Base-by-base conservation (phyloP, 2,329 filamentous ascomycete genomes). In the Intubia oerlemansii region DNA sequence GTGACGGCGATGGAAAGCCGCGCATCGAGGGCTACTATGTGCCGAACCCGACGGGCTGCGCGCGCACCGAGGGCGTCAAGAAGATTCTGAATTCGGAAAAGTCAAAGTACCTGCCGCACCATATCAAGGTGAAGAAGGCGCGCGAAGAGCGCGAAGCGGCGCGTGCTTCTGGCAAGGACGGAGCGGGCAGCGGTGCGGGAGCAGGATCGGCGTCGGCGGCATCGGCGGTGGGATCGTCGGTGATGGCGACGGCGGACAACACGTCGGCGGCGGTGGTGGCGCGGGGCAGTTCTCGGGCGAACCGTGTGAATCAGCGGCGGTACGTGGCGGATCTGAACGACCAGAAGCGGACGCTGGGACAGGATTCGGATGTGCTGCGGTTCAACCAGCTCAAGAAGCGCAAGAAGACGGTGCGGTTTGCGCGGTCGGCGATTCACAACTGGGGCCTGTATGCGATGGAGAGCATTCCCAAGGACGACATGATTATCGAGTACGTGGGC, bases 311-410 rank as follows among this genome's bases (percentile, higher is more conserved):
- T 48, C 93, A 95, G 47, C 80, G 88, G 33, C 80, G 88, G 27
- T 75, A 90, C 36, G 77, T 91, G 38, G 88, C 88, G 31, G 88
- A 95, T 44, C 74, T 98, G 41, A 91, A 91, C 46, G 80, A 88
- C 25, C 84, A 93, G 49, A 91, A 92, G 57, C 81, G 81, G 53
- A 76, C 73, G 10, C 62, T 81, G 13, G 76, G 75, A 30, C 67
- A 69, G 36, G 84, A 92, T 39, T 80, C 82, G 31, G 85, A 93
- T 42, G 81, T 88, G 17, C 68, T 98, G 43, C 78, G 85, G 33
- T 98, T 98, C 64, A 98, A 98, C 51, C 88, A 95, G 56, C 71
- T 98, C 33, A 93, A 95, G 64, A 98, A 95, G 56, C 78, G 88
- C 36, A 98, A 95, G 69, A 98, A 98, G 60, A 84, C 85, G 2